phyloP scores from a whole-genome alignment of 163 green algal genomes.

The Volvox carteri region DNA sequence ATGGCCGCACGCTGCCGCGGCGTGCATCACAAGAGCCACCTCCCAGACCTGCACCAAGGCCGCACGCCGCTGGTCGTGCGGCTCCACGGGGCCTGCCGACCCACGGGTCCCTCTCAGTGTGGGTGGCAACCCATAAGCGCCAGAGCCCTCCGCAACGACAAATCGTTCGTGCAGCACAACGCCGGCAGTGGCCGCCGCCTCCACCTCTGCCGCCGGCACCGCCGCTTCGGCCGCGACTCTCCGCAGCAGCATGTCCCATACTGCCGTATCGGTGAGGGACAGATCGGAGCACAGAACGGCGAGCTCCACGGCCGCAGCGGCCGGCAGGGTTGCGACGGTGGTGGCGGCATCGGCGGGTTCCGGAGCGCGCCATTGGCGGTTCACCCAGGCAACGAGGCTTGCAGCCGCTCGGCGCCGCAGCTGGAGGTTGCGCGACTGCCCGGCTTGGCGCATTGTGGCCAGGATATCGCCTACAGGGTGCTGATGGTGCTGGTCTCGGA shows the following conservation, averaged over 20 bases:
- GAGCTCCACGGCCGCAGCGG: neutral
- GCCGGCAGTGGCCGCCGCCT: too few species aligned
- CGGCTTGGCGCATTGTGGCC: neutral
- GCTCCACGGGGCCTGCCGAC: neutral
- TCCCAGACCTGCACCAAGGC: neutral
- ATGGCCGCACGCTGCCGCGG: conserved; percentile 7
- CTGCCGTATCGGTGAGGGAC: neutral
- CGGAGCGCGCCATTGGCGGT: neutral
- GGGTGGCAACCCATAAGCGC: too few species aligned
- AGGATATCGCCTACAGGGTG: neutral
- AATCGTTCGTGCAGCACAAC: too few species aligned
- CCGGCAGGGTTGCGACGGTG: neutral
- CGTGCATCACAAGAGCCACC: neutral
- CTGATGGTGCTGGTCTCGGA: neutral
- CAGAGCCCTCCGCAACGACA: too few species aligned
- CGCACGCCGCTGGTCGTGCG: neutral
- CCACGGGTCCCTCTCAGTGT: neutral
- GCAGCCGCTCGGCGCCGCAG: neutral
- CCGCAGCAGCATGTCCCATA: conserved; percentile 15
- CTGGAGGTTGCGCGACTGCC: too few species aligned
- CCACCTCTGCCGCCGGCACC: too few species aligned
- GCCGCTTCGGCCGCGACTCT: neutral
- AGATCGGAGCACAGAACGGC: conserved; percentile 28
- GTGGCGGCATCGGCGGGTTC: neutral
- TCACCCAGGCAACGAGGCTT: neutral